phyloP scores from a whole-genome alignment of 2,329 filamentous ascomycete genomes.

The Epichloe sylvatica region DNA sequence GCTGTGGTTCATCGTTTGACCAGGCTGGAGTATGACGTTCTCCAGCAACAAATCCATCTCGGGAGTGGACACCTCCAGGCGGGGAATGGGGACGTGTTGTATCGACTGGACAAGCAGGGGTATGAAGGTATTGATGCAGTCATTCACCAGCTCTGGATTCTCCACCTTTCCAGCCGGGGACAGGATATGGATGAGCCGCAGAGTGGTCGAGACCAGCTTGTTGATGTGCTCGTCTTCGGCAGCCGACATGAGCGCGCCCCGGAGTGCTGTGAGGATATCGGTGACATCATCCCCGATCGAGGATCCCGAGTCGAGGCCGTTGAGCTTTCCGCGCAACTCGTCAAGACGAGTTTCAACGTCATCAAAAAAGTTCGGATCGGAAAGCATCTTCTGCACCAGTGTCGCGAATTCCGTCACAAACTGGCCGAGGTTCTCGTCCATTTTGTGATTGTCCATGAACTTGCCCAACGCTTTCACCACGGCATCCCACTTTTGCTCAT shows the following conservation, averaged over 20 bases:
- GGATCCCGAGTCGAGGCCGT: constrained; percentile 53
- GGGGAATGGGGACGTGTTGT: constrained; percentile 80
- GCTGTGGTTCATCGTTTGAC: constrained; percentile 65
- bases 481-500: constrained; percentile 58
- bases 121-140: constrained; percentile 66
- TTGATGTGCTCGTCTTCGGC: constrained; percentile 58
- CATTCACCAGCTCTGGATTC: constrained; percentile 59
- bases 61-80: constrained; percentile 74
- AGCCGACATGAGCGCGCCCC: constrained; percentile 54
- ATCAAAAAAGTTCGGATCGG: constrained; percentile 74
- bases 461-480: constrained; percentile 54
- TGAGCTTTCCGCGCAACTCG: constrained; percentile 37
- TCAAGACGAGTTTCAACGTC: constrained; percentile 46
- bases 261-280: constrained; percentile 52
- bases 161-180: constrained; percentile 50
- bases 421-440: constrained; percentile 70
- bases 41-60: constrained; percentile 77
- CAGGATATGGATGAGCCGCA: constrained; percentile 55
- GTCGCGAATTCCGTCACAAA: constrained; percentile 60
- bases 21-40: constrained; percentile 81
- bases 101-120: constrained; percentile 63
- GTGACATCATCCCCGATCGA: constrained; percentile 61
- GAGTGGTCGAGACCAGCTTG: constrained; percentile 51
- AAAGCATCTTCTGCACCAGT: constrained; percentile 67
- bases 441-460: constrained; percentile 58